Conservation (phyloP, 768 basidiomycete species). For the Pleurotus ostreatus region DNA sequence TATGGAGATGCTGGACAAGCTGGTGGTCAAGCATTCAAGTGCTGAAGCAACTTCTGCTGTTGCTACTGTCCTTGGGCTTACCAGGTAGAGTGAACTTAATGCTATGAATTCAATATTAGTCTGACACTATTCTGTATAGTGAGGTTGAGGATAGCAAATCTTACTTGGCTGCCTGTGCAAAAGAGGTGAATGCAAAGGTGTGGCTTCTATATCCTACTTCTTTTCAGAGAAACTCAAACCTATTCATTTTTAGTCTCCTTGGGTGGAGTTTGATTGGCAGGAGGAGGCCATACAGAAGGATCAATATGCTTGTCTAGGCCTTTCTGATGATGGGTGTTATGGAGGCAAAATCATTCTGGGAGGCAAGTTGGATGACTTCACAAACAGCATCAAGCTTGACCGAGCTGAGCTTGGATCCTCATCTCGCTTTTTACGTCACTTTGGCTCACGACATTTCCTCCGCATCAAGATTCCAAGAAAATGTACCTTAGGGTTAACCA, state of each 20-base stretch:
- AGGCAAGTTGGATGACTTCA: conserved; percentile 23
- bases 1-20: conserved; percentile 21
- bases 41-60: conserved; percentile 23
- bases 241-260: conserved; percentile 44
- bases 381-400: conserved; percentile 36
- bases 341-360: conserved; percentile 58
- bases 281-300: conserved; percentile 31
- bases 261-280: conserved; percentile 60
- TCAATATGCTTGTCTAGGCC: conserved; percentile 37
- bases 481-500: too few relatives aligned
- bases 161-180: conserved; percentile 28
- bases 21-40: conserved; percentile 26
- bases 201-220: too few relatives aligned
- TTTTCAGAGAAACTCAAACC: background rate
- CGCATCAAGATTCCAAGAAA: conserved; percentile 40
- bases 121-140: background rate
- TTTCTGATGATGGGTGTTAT: conserved; percentile 44
- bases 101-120: too few relatives aligned
- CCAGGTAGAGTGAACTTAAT: too few relatives aligned
- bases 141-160: conserved; percentile 7
- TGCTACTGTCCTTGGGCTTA: conserved; percentile 12
- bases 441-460: conserved; percentile 57
- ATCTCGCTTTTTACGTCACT: conserved; percentile 51
- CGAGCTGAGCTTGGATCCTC: conserved; percentile 51
- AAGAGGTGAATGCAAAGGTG: conserved; percentile 31